Conservation (phyloP, 495 filamentous ascomycete genomes). For the Daldinia loculata region DNA sequence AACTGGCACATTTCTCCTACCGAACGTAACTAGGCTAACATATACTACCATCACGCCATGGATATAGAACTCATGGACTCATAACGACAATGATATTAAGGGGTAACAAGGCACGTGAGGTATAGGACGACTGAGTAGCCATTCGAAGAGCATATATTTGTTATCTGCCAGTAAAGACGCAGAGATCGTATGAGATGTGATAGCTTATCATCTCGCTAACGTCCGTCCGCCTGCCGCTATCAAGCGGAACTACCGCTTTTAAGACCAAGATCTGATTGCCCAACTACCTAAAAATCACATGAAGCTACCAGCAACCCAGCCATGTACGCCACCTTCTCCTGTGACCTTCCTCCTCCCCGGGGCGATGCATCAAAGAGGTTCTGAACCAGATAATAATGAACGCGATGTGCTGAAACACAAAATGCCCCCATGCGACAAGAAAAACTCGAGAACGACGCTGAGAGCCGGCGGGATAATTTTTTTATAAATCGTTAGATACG, state of each 20-base stretch:
- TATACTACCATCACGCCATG: background rate
- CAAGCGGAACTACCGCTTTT: background rate
- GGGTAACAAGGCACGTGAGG: background rate
- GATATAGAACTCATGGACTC: background rate
- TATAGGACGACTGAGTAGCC: background rate
- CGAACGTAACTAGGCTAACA: background rate
- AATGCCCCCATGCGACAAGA: slow-evolving; percentile 1
- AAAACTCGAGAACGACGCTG: background rate
- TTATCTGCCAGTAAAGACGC: background rate
- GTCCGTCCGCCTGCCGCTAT: background rate
- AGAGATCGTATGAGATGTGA: background rate
- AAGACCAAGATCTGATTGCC: background rate
- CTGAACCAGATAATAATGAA: slow-evolving; percentile 19
- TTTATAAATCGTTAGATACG: slow-evolving; percentile 45
- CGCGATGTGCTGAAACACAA: slow-evolving; percentile 20
- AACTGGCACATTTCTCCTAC: background rate
- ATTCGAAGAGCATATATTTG: slow-evolving; percentile 1
- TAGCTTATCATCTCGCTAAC: background rate
- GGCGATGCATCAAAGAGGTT: slow-evolving; percentile 19
- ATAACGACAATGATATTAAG: background rate
- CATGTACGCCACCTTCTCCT: slow-evolving; percentile 33
- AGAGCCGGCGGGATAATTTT: slow-evolving; percentile 1
- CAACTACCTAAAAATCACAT: slow-evolving; percentile 19
- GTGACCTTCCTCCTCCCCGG: slow-evolving; percentile 15
- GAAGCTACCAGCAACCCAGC: slow-evolving; percentile 8